phyloP scores from a whole-genome alignment of 2,329 filamentous ascomycete species.

The Clonostachys byssicola region DNA sequence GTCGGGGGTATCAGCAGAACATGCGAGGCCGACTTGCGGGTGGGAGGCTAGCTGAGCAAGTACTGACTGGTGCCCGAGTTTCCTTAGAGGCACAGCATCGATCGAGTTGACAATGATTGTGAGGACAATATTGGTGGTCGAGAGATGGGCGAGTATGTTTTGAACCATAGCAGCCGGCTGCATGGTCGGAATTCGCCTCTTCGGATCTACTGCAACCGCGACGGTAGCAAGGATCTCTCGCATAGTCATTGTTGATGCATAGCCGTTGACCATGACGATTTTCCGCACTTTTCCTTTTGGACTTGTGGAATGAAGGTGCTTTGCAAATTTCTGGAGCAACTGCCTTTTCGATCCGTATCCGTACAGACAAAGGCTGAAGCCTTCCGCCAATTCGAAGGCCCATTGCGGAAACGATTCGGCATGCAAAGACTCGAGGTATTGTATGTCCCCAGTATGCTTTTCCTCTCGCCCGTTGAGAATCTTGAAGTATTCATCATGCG shows the following conservation, averaged over 20 bases:
- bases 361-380: constrained; percentile 87
- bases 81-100: constrained; percentile 74
- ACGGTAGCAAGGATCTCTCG: constrained; percentile 69
- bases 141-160: constrained; percentile 58
- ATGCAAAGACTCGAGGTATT: constrained; percentile 71
- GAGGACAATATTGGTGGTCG: constrained; percentile 39
- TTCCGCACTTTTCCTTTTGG: constrained; percentile 12
- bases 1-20: constrained; percentile 82
- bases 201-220: constrained; percentile 54
- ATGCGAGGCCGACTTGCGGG: constrained; percentile 66
- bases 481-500: constrained; percentile 88
- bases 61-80: constrained; percentile 62
- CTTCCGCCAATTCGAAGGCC: constrained; percentile 82
- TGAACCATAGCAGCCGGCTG: constrained; percentile 68
- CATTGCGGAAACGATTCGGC: constrained; percentile 83
- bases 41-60: constrained; percentile 75
- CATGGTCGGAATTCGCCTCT: constrained; percentile 46
- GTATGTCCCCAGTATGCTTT: constrained; percentile 65
- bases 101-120: constrained; percentile 82
- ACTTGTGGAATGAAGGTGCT: constrained; percentile 47
- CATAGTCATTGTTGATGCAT: constrained; percentile 61
- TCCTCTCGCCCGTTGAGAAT: constrained; percentile 59
- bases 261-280: constrained; percentile 86
- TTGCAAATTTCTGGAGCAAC: constrained; percentile 72
- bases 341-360: constrained; percentile 86